Conservation (phyloP, 2,329 filamentous ascomycete genomes). For the Colletotrichum magnum region DNA sequence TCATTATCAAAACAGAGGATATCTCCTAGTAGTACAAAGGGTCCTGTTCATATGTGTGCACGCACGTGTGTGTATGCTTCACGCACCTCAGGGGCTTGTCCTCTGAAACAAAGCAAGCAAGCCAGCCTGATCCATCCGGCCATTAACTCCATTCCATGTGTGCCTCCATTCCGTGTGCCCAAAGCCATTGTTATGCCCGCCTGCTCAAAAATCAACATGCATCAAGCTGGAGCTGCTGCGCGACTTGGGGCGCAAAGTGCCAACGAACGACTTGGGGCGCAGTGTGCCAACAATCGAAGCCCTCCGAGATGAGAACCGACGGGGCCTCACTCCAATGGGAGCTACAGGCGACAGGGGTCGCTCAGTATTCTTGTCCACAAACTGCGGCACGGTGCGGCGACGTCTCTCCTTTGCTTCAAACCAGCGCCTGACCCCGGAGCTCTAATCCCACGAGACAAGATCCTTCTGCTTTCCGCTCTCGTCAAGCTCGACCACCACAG, state of each 20-base stretch:
- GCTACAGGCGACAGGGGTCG: background rate
- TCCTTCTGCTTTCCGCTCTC: slow-evolving; percentile 66
- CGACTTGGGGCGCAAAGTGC: slow-evolving; percentile 32
- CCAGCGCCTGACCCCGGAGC: slow-evolving; percentile 39
- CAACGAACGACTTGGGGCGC: slow-evolving; percentile 32
- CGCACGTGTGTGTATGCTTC: background rate
- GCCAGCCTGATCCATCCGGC: background rate
- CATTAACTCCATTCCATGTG: background rate
- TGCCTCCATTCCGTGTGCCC: background rate
- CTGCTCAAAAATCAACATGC: slow-evolving; percentile 37
- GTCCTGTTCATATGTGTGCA: too few relatives aligned
- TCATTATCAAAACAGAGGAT: background rate
- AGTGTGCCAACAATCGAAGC: slow-evolving; percentile 27
- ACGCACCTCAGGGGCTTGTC: background rate
- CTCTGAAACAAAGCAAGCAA: background rate
- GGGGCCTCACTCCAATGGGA: slow-evolving; percentile 27
- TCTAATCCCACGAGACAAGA: slow-evolving; percentile 62
- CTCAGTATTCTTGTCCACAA: slow-evolving; percentile 5
- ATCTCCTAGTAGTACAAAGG: background rate
- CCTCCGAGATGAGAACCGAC: slow-evolving; percentile 37
- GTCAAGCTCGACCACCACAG: slow-evolving; percentile 67
- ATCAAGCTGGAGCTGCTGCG: slow-evolving; percentile 25
- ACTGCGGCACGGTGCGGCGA: slow-evolving; percentile 23
- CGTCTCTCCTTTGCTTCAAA: slow-evolving; percentile 38
- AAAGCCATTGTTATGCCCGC: background rate